Base-by-base conservation (phyloP, 345 rosid species). In the Populus davidiana region DNA sequence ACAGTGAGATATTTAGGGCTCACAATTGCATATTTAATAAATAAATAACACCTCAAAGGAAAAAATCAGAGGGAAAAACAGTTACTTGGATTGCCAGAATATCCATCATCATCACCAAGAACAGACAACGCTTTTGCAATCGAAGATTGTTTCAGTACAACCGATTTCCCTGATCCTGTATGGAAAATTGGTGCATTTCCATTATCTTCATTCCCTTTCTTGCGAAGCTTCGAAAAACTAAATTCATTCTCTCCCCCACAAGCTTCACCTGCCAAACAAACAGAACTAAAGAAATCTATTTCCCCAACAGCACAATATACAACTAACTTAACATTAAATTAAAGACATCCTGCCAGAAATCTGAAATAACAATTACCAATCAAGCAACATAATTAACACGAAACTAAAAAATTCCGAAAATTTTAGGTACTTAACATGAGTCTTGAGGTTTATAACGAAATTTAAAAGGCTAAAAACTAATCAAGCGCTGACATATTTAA, bases 131-230 rank as follows among this genome's bases (percentile, higher is more conserved):
- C 97, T 77, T 83, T 90, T 12, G 85, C 87, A 27, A 89, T 81
- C 18, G 94, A 94, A 83, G 97, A 89, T 69, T 85, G 88, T 75
- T 89, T 89, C 74, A 86, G 25, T 5, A 78, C 78, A 82, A 90
- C 91, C 31, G 89, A 78, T 67, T 88, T 90, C 52, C 95, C 98
- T 63, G 70, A 85, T 75, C 93, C 97, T 3, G 90, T 88, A 25
- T 81, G 89, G 80, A 91, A 93, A 82, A 87, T 78, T 33, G 97
- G 90, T 71, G 77, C 71, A 44, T 73, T 67, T 65, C 25, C 91
- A 11, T 33, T 61, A 68, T 75, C 29, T 56, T n/a, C 63, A 56
- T 56, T 56, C 27, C 70, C 76, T 11, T 67, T 77, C 78, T 86
- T 91, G 18, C 77, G 71, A 78, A 88, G 83, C 87, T 84, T 87